These are phyloP conservation scores for Ceriops tagal DNA, from an alignment of 345 rosid genomes.

Conservation along the genomic window DNA sequence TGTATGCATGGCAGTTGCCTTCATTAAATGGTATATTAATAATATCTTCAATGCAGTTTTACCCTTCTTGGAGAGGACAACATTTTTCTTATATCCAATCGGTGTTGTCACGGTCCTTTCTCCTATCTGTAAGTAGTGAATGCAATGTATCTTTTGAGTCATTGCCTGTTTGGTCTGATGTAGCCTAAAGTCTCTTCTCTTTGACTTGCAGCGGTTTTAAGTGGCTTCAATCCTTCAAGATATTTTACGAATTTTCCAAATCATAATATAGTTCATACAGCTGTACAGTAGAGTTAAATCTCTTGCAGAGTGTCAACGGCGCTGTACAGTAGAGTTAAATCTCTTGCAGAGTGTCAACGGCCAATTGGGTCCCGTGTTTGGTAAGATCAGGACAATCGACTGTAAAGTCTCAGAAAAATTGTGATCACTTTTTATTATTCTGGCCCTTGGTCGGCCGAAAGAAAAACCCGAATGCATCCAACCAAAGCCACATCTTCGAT, in stretches of 20 bases:
- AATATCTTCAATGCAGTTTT: constrained; percentile 51
- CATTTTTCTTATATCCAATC: constrained; percentile 91
- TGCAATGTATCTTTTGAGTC: background rate
- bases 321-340: no score
- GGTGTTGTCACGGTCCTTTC: constrained; percentile 70
- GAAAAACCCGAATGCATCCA: no score
- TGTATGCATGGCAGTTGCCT: background rate
- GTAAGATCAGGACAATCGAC: no score
- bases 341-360: no score
- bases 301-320: no score
- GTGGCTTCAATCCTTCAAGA: constrained; percentile 96
- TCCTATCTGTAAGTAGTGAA: constrained; percentile 67
- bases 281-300: no score
- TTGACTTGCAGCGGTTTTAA: constrained; percentile 66
- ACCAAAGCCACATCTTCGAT: no score
- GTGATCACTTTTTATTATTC: no score
- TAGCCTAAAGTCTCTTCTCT: background rate
- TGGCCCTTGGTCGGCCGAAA: no score
- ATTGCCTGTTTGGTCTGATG: background rate
- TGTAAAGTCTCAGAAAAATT: no score
- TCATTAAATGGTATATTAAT: constrained; percentile 7
- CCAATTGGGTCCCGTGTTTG: no score
- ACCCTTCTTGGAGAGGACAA: constrained; percentile 94
- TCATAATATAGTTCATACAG: no score
- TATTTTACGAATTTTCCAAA: constrained; percentile 30